Base-by-base conservation (phyloP, 768 basidiomycete species). In the Asterophora parasitica region DNA sequence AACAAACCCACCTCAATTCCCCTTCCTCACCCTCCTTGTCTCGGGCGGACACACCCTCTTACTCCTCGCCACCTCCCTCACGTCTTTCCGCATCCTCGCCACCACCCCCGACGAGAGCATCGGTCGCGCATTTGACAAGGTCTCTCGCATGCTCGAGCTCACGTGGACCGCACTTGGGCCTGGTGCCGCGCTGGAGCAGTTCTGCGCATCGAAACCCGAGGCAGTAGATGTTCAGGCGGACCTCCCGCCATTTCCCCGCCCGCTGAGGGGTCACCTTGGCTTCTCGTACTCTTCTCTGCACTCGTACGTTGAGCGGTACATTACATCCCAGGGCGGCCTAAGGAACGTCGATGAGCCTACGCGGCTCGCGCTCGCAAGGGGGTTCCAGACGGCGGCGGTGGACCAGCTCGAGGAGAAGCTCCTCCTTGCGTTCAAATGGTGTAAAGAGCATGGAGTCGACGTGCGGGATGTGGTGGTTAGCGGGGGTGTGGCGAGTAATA, bases 41-140 rank as follows among this genome's bases (percentile, higher is more conserved):
- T 94, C 92, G 0, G 95, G 95, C n/a, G 94, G 94, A 2, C 95
- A 98, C 62, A 93, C 94, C 0, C 73, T 97, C 32, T 75, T 98
- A 31, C 73, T 96, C 1, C 81, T 95, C 9, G 89, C 84, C 1
- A 71, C 62, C 0, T 82, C 83, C 1, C 62, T 65, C 20, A 70
- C 67, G 4, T 65, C 71, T 0, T 96, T 89, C 62, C 71, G 72
- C 50, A 78, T 87, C 32, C 68, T 97, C 23, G 85, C 87, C 0
- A 84, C 83, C 12, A 89, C 87, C 0, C 65, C 70, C 4, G 92
- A 94, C 55, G 79, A 81, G 58, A 82, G 81, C 49, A 77, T 93
- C 16, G 92, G 93, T 1, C 77, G 84, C 40, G 74, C 84, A 0
- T 88, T 89, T 56, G 94, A 97, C 70, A 92, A 91, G 60, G 84